Percentiles rank a stretch among this genome's conserved stretches.
phyloP scores from a whole-genome alignment of 257 asterid genomes.

The Echium plantagineum region DNA sequence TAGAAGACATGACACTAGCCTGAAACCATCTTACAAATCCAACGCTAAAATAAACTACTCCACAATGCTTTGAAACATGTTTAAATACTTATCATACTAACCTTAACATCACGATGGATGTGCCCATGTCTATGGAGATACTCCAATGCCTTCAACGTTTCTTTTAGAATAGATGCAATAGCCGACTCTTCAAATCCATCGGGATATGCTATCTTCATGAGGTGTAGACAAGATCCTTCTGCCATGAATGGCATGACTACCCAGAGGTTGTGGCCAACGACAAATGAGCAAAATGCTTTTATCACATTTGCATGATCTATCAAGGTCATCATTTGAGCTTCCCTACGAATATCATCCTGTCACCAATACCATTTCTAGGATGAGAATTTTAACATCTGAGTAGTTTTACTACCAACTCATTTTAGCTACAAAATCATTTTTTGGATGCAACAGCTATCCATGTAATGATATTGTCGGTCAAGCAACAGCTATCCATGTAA shows the following conservation, averaged over 20 bases:
- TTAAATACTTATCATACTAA: slow-evolving; percentile 11
- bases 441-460: not conserved
- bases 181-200: slow-evolving; percentile 73
- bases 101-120: slow-evolving; percentile 87
- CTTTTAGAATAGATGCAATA: slow-evolving; percentile 55
- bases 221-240: slow-evolving; percentile 76
- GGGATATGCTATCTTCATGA: slow-evolving; percentile 71
- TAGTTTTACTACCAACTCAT: not conserved
- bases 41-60: not conserved
- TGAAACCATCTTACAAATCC: slow-evolving; percentile 5
- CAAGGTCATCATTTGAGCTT: slow-evolving; percentile 73
- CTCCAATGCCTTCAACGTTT: slow-evolving; percentile 67
- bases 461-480: slow-evolving; percentile 2
- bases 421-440: not conserved
- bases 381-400: slow-evolving; percentile 1
- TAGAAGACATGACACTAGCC: slow-evolving; percentile 9
- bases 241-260: slow-evolving; percentile 88
- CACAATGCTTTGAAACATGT: not conserved
- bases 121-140: slow-evolving; percentile 74
- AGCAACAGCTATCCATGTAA: not conserved
- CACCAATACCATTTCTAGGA: slow-evolving; percentile 6
- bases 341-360: slow-evolving; percentile 73
- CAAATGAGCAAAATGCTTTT: slow-evolving; percentile 66
- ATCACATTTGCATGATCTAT: slow-evolving; percentile 68
- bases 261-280: slow-evolving; percentile 74